Base-by-base conservation (phyloP, 306 rosid species). In the Sindora glabra region DNA sequence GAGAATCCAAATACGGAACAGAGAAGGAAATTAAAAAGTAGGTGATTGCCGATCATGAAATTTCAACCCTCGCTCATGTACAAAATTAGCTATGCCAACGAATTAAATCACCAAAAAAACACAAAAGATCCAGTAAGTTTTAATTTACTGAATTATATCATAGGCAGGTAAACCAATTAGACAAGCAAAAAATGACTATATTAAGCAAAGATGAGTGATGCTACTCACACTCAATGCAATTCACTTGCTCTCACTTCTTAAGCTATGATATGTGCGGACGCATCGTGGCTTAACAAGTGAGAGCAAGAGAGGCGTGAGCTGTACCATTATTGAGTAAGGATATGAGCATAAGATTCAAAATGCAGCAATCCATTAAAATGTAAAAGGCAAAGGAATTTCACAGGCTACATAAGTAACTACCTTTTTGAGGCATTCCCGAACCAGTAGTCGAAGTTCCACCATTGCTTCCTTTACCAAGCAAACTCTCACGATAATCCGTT, bases 351-450 rank as follows among this genome's bases (percentile, higher is more conserved):
- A 51, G 33, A 49, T 37, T 25, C 29, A 40, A 18, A 12, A 59
- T 7, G 26, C 27, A 26, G 33, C n/a, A 36, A 68, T 21, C 58
- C n/a, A 0, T 21, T 17, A 18, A 48, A 46, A 65, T 36, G 8
- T 59, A 34, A 71, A 67, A 45, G 51, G 41, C 26, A 36, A 40
- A 21, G 51, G 30, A 8, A 10, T 15, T 22, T 48, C 25, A 8
- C 16, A 15, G 30, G 44, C 32, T 29, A 49, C 8, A 49, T 8
- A 19, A 26, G 21, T 5, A 69, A 17, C 21, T 56, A 80, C 87
- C 86, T 78, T 76, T 69, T 11, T 47, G 64, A 56, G 48, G 47
- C 47, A 65, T 46, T 61, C 40, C 50, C 26, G 62, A 68, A 39
- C 56, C 47, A 16, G 45, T 60, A 42, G 23, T 48, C 27, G 81